phyloP scores from a whole-genome alignment of 768 basidiomycete species.

The Fibroporia radiculosa region DNA sequence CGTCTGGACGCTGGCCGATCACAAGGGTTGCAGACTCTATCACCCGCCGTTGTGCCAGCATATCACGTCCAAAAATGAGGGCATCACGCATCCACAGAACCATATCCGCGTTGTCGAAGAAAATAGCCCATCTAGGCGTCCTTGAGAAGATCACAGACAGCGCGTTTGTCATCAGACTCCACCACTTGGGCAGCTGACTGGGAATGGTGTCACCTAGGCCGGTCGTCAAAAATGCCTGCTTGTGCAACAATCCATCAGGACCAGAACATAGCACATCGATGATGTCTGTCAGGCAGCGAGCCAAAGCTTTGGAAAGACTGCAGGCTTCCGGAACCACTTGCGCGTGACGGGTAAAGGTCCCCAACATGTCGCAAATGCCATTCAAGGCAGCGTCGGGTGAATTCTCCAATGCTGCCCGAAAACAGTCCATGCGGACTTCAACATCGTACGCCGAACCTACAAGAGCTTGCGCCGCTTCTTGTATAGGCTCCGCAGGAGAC shows the following conservation, averaged over 20 bases:
- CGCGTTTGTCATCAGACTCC: slow-evolving; percentile 75
- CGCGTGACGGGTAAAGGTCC: slow-evolving; percentile 57
- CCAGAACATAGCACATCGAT: slow-evolving; percentile 79
- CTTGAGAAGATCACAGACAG: slow-evolving; percentile 79
- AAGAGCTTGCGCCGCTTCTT: slow-evolving; percentile 69
- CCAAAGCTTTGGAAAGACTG: slow-evolving; percentile 80
- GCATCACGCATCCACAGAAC: slow-evolving; percentile 98
- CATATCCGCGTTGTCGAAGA: slow-evolving; percentile 80
- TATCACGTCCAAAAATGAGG: slow-evolving; percentile 83
- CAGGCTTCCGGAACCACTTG: slow-evolving; percentile 74
- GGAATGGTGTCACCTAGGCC: slow-evolving; percentile 38
- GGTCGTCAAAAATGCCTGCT: slow-evolving; percentile 40
- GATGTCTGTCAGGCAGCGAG: slow-evolving; percentile 87
- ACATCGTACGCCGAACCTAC: slow-evolving; percentile 82
- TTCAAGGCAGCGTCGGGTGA: slow-evolving; percentile 58
- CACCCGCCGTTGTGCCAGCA: slow-evolving; percentile 72
- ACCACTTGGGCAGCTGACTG: slow-evolving; percentile 58
- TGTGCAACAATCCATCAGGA: slow-evolving; percentile 63
- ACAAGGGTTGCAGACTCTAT: slow-evolving; percentile 63
- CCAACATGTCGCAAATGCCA: slow-evolving; percentile 64
- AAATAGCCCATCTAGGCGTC: slow-evolving; percentile 76
- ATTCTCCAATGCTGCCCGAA: slow-evolving; percentile 67
- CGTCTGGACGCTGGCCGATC: slow-evolving; percentile 22
- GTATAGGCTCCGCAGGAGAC: slow-evolving; percentile 73
- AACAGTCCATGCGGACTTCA: slow-evolving; percentile 84